Conservation (phyloP, 495 filamentous ascomycete genomes). For the Amorphotheca resinae region DNA sequence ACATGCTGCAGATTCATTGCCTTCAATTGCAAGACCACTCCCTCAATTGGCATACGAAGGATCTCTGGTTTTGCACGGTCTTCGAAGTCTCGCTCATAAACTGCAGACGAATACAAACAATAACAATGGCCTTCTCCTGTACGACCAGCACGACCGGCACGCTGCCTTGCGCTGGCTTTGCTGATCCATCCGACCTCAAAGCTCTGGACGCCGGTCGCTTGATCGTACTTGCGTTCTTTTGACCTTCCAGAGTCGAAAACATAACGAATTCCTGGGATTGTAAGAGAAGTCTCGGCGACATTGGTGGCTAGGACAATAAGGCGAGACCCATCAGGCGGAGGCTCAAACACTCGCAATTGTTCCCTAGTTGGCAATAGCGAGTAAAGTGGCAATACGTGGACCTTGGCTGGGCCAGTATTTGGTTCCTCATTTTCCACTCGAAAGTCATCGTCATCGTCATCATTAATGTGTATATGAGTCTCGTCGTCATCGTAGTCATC, state of each 20-base stretch:
- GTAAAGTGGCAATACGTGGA: conserved; percentile 84
- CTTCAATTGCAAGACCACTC: conserved; percentile 87
- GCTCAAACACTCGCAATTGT: conserved; percentile 86
- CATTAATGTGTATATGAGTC: conserved; percentile 44
- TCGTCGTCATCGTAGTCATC: conserved; percentile 40
- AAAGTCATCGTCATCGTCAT: conserved; percentile 50
- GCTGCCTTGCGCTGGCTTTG: conserved; percentile 89
- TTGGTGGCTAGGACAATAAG: conserved; percentile 92
- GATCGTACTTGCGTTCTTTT: conserved; percentile 83
- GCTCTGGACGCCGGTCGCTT: conserved; percentile 77
- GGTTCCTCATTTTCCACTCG: conserved; percentile 40
- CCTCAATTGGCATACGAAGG: conserved; percentile 81
- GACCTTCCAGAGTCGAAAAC: conserved; percentile 90
- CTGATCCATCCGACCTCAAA: conserved; percentile 95
- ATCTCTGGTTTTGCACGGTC: conserved; percentile 85
- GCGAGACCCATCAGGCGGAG: conserved; percentile 69
- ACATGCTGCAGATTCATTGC: conserved; percentile 87
- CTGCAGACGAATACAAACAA: conserved; percentile 80
- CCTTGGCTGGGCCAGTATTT: conserved; percentile 39
- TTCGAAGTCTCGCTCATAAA: conserved; percentile 83
- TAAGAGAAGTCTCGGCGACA: conserved; percentile 92
- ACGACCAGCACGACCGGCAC: conserved; percentile 88
- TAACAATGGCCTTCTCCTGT: conserved; percentile 96
- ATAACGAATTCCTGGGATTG: conserved; percentile 90
- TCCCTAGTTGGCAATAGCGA: conserved; percentile 89